Evolutionary conservation across 257 asterid genomes (phyloP).

Genomic region (Lantana camara): DNA sequence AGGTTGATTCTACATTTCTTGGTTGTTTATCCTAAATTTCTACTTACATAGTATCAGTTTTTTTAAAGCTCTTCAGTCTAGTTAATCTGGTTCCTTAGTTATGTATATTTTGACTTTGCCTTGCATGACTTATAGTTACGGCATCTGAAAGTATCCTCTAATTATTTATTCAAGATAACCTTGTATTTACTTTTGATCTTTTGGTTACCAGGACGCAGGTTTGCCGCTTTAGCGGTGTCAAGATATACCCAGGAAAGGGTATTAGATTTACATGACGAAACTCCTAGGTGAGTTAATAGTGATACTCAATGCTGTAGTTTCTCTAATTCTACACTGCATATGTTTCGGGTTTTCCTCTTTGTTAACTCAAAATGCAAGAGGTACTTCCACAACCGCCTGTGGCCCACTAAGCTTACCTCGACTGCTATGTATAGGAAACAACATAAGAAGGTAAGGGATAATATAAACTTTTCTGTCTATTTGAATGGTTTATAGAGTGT

Average conservation of each 20-base stretch:
- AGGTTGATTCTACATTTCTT: background rate
- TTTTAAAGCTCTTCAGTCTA: background rate
- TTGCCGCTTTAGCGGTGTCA: slow-evolving; percentile 78
- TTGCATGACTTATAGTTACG: background rate
- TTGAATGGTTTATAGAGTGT: too few species aligned
- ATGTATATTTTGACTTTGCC: background rate
- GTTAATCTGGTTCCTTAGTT: background rate
- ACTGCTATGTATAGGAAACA: slow-evolving; percentile 90
- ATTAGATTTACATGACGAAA: slow-evolving; percentile 69
- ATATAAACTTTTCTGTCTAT: too few species aligned
- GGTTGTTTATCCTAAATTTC: too few species aligned
- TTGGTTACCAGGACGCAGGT: slow-evolving; percentile 70
- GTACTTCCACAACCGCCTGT: slow-evolving; percentile 82
- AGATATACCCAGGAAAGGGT: slow-evolving; percentile 86
- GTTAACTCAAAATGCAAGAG: slow-evolving; percentile 85
- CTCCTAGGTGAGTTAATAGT: slow-evolving; percentile 52
- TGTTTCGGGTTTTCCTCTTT: slow-evolving; percentile 71
- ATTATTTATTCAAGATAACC: background rate
- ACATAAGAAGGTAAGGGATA: slow-evolving; percentile 84
- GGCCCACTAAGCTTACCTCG: slow-evolving; percentile 89
- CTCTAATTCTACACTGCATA: background rate
- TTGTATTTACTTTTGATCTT: background rate
- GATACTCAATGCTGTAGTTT: too few species aligned
- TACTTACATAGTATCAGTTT: too few species aligned
- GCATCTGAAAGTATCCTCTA: background rate